A percentile compares a stretch with the other conserved stretches of the same genome.
Conservation (phyloP, 139 green algal genomes). For the Tetraselmis striata region DNA sequence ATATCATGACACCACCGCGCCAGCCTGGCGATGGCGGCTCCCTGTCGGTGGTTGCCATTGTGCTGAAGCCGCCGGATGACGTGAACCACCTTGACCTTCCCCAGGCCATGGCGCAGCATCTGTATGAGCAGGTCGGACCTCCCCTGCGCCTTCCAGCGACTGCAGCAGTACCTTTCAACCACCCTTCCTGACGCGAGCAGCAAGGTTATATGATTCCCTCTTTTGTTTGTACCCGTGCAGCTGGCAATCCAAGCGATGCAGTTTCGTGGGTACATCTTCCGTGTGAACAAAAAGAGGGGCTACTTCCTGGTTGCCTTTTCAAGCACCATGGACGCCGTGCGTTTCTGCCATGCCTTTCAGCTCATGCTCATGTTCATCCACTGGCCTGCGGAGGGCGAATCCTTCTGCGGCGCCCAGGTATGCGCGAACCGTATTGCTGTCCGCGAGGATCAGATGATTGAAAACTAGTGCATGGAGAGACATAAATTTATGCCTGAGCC, state of each 20-base stretch:
- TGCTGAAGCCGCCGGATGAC: not conserved
- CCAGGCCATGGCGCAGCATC: not conserved
- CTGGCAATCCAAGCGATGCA: constrained; percentile 61
- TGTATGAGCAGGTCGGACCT: constrained; percentile 46
- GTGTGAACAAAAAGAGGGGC: constrained; percentile 26
- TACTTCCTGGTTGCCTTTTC: constrained; percentile 47
- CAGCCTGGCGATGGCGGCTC: constrained; percentile 6
- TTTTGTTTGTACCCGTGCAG: too few relatives aligned
- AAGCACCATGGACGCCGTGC: constrained; percentile 51
- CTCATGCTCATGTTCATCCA: constrained; percentile 37
- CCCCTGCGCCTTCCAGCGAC: too few relatives aligned
- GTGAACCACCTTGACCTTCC: constrained; percentile 14
- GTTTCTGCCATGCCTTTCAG: constrained; percentile 65
- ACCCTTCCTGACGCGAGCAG: too few relatives aligned
- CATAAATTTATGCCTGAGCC: too few relatives aligned
- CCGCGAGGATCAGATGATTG: too few relatives aligned
- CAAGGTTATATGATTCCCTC: too few relatives aligned
- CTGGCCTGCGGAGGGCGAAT: constrained; percentile 39
- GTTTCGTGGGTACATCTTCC: constrained; percentile 66
- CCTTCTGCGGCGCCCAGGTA: constrained; percentile 37
- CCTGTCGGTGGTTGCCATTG: constrained; percentile 8
- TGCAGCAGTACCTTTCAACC: too few relatives aligned
- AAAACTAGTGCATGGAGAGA: too few relatives aligned
- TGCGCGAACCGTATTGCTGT: too few relatives aligned
- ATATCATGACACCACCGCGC: constrained; percentile 34